Evolutionary conservation across 768 basidiomycete genomes (phyloP), one percentile per base, ranked within the genome.

Genomic region (Calvatia gigantea): DNA sequence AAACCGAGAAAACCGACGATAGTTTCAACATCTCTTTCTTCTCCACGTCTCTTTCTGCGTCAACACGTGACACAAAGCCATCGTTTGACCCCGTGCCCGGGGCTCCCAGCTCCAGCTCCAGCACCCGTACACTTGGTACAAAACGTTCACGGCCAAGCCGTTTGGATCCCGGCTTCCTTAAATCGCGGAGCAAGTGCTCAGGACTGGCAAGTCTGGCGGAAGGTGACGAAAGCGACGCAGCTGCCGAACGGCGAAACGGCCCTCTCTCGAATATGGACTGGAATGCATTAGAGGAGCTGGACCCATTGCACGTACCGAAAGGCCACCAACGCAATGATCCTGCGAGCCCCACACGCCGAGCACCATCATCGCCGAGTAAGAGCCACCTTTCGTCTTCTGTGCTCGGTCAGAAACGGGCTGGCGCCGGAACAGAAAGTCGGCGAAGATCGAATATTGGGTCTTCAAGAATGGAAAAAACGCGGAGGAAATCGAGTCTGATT

Each of bases 1-100:
- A 92, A 63, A 83, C 85, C 61, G 90, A 92, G 65, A 88, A 82
- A 71, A 89, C 87, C 1, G 90, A 94, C 6, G 89, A 90, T 47
- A 89, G 86, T 65, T 64, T 88, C 62, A 82, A 75, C 60, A 55
- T 85, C 57, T 84, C 77, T 65, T 77, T 83, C 64, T 58, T 73
- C 53, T 71, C 80, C 14, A 66, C 71, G n/a, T 73, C 75, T 12
- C 61, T 74, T n/a, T 67, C 75, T 33, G 63, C 72, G 14, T 72
- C 79, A 28, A 67, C 66, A 60, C 57, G 65, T 50, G 58, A 64
- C 60, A 61, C 58, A 57, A 64, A 65, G 21, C 41, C 55, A 9
- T 54, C 56, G 2, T 45, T 33, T 6, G 39, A 41, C n/a, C 55
- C 58, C 12, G 6, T 48, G 15, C 51, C 52, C 19, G 48, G 44